Percentiles rank a stretch among this genome's conserved stretches.
Evolutionary conservation across 495 filamentous ascomycete species (phyloP).

Genomic region (Lindgomyces ingoldianus): DNA sequence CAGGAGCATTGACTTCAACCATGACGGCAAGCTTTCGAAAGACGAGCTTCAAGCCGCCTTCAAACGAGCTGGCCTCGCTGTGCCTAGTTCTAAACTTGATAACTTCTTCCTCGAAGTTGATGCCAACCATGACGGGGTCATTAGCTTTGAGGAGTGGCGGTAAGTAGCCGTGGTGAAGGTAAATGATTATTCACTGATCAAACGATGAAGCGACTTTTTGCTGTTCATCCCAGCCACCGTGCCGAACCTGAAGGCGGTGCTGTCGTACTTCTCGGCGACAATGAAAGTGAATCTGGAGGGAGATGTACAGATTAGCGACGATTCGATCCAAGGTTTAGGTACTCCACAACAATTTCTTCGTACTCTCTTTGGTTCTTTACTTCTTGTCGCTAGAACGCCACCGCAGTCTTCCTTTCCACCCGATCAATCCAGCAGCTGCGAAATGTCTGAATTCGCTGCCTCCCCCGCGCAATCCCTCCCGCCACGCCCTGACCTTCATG

Average conservation of each 20-base stretch:
- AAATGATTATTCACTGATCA: conserved; percentile 19
- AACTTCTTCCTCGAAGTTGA: conserved; percentile 89
- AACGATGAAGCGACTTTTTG: conserved; percentile 75
- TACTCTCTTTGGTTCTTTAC: conserved; percentile 66
- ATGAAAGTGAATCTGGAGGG: conserved; percentile 91
- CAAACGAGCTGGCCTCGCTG: conserved; percentile 70
- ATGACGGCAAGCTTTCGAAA: conserved; percentile 87
- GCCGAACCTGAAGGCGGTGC: conserved; percentile 75
- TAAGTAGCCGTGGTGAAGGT: conserved; percentile 50
- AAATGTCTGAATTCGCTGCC: conserved; percentile 18
- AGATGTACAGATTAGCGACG: conserved; percentile 88
- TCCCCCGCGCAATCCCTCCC: conserved; percentile 26
- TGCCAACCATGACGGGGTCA: conserved; percentile 81
- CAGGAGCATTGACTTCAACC: conserved; percentile 79
- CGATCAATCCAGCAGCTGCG: neutral
- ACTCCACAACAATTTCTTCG: conserved; percentile 74
- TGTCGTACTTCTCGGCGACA: conserved; percentile 89
- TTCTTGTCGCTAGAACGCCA: conserved; percentile 55
- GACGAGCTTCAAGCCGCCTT: conserved; percentile 78
- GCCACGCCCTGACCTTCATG: conserved; percentile 21
- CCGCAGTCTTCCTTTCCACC: conserved; percentile 4
- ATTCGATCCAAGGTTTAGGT: conserved; percentile 91
- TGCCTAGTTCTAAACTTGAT: conserved; percentile 75
- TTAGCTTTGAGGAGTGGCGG: conserved; percentile 96
- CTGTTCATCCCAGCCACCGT: conserved; percentile 83